Evolutionary conservation across 2,329 filamentous ascomycete genomes (phyloP), one percentile per base, ranked within the genome.

Genomic region (Fusarium nematophilum): DNA sequence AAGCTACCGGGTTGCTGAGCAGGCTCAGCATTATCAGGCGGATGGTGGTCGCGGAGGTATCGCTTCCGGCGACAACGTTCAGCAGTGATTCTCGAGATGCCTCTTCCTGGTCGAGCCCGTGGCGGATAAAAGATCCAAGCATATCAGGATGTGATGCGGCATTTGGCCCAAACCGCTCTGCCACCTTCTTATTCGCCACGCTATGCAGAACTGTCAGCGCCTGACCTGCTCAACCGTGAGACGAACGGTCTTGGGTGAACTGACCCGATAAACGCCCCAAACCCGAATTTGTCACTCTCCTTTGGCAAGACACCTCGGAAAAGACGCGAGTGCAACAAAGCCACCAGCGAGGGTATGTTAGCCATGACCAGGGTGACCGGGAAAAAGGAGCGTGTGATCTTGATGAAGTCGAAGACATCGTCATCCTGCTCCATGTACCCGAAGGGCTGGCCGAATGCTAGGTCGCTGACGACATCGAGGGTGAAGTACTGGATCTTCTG

Each of bases 401-500:
- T 71, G 51, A 83, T 77, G 62, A 81, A 83, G 46, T 76, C 77
- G 58, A 78, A 80, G 0, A 79, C 73, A 54, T 84, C 81, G 7
- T 71, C 65, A 59, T 84, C 79, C 10, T 73, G 62, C 17, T 76
- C 75, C 2, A 84, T 66, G 58, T 79, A 81, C 7, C 82, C 81
- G 52, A 84, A 82, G 0, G 76, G 66, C 40, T 79, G 63, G 13
- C 83, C 83, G 45, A 85, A 80, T 1, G 79, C 80, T 4, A 86
- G 65, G 36, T 78, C 76, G 29, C 77, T 81, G 61, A 87, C 83
- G 26, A 84, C 78, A 54, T 86, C 84, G 2, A 86, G 70, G 0
- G 82, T 83, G 54, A 85, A 80, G 70, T 76, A 84, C 38, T 83
- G 80, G 6, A 78, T 75, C 59, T 81, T 81, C 75, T 78, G 38